These are phyloP conservation scores for Aspergillus avenaceus DNA, from an alignment of 495 filamentous ascomycete species.

Conservation along the genomic window DNA sequence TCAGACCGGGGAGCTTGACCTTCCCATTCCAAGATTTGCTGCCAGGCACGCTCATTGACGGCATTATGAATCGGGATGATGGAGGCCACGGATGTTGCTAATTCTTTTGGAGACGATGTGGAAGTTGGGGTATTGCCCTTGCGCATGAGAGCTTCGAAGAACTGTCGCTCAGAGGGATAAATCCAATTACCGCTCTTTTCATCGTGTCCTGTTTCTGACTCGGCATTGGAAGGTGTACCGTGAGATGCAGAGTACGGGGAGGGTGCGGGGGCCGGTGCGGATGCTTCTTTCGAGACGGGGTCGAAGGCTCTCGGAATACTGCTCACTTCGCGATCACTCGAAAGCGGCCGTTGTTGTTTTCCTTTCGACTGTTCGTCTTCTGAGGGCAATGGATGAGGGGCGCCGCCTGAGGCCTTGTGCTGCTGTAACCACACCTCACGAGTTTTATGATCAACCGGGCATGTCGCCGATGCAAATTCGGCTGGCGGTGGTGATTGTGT, in stretches of 20 bases:
- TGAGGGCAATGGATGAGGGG: slow-evolving; percentile 27
- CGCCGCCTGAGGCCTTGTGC: slow-evolving; percentile 25
- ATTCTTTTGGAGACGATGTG: slow-evolving; percentile 33
- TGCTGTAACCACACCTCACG: slow-evolving; percentile 76
- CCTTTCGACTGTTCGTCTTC: slow-evolving; percentile 26
- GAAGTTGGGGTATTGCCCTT: slow-evolving; percentile 55
- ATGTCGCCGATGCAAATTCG: slow-evolving; percentile 40
- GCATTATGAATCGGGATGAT: slow-evolving; percentile 98
- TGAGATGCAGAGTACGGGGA: slow-evolving; percentile 34
- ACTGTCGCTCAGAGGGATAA: slow-evolving; percentile 92
- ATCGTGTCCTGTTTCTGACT: slow-evolving; percentile 66
- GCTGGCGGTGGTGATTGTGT: slow-evolving; percentile 29
- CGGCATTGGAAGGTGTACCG: slow-evolving; percentile 60
- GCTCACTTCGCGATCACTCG: slow-evolving; percentile 69
- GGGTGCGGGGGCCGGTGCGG: slow-evolving; percentile 21
- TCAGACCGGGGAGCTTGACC: slow-evolving; percentile 48
- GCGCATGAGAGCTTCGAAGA: slow-evolving; percentile 90
- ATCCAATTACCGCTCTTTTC: slow-evolving; percentile 78
- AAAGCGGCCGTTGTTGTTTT: slow-evolving; percentile 42
- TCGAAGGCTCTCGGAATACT: slow-evolving; percentile 69
- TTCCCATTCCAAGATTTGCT: slow-evolving; percentile 84
- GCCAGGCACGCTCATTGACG: slow-evolving; percentile 87
- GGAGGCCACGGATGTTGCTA: slow-evolving; percentile 70
- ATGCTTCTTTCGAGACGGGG: slow-evolving; percentile 24
- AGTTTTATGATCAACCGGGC: slow-evolving; percentile 86